phyloP scores from a whole-genome alignment of 257 asterid genomes.

The Penstemon davidsonii region DNA sequence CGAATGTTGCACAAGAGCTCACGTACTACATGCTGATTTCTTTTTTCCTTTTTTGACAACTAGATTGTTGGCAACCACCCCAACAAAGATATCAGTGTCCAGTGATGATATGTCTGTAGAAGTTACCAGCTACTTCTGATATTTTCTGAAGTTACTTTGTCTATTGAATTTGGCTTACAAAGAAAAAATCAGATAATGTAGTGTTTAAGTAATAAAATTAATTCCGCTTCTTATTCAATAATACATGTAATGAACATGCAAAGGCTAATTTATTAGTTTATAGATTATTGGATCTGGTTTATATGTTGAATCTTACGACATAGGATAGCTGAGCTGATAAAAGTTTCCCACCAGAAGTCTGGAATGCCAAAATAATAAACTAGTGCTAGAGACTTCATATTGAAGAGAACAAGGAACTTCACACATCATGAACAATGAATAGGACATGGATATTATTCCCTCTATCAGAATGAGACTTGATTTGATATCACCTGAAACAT shows the following conservation, averaged over 20 bases:
- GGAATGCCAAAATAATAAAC: background rate
- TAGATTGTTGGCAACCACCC: background rate
- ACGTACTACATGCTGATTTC: background rate
- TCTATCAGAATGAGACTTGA: background rate
- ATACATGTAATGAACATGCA: too few species aligned
- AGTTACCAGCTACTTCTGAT: background rate
- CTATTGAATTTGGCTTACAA: background rate
- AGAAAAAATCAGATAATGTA: background rate
- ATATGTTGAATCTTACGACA: too few species aligned
- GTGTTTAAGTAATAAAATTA: background rate
- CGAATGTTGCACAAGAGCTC: background rate
- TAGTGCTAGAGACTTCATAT: constrained; percentile 2
- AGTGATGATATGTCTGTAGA: background rate
- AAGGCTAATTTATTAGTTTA: too few species aligned
- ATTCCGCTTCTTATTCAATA: too few species aligned
- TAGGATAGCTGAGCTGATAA: too few species aligned
- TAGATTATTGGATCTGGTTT: too few species aligned
- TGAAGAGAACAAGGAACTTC: background rate
- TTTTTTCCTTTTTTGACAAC: too few species aligned
- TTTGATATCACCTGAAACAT: background rate
- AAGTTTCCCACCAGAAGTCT: too few species aligned
- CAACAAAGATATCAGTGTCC: background rate
- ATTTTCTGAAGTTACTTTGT: background rate
- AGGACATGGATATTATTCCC: background rate
- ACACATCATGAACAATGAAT: background rate